Evolutionary conservation across 441 rosid genomes (phyloP).

Genomic region (Mallotus repandus): DNA sequence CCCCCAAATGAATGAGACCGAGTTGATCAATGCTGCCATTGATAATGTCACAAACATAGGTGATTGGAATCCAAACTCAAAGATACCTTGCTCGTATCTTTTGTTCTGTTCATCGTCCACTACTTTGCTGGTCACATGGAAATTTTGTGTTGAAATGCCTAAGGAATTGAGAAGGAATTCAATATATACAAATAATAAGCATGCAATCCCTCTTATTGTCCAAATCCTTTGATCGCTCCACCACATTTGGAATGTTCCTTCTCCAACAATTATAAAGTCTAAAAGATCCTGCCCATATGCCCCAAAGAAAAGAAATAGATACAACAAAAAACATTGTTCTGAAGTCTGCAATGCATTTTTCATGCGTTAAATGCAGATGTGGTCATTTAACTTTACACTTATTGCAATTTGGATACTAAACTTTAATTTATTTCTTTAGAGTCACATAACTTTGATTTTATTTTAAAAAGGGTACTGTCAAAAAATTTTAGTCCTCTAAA

Average conservation of each 20-base stretch:
- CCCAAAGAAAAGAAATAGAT: slow-evolving; percentile 55
- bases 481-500: too few species aligned
- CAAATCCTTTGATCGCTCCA: slow-evolving; percentile 77
- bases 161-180: slow-evolving; percentile 47
- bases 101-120: slow-evolving; percentile 46
- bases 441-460: too few species aligned
- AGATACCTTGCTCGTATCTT: slow-evolving; percentile 51
- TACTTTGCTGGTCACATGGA: slow-evolving; percentile 52
- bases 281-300: slow-evolving; percentile 51
- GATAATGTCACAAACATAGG: slow-evolving; percentile 49
- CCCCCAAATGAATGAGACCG: slow-evolving; percentile 39
- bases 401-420: too few species aligned
- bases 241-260: slow-evolving; percentile 53
- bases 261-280: slow-evolving; percentile 41
- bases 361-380: too few species aligned
- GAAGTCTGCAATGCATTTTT: slow-evolving; percentile 37
- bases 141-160: slow-evolving; percentile 42
- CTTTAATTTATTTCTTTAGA: too few species aligned
- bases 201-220: slow-evolving; percentile 47
- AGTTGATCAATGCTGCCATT: slow-evolving; percentile 47
- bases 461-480: too few species aligned
- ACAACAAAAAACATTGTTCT: slow-evolving; percentile 53
- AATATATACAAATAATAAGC: slow-evolving; percentile 35
- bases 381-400: too few species aligned
- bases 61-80: slow-evolving; percentile 53